Evolutionary conservation across 1,284 basidiomycete species (phyloP).

Genomic region (Vanrija sp.): DNA sequence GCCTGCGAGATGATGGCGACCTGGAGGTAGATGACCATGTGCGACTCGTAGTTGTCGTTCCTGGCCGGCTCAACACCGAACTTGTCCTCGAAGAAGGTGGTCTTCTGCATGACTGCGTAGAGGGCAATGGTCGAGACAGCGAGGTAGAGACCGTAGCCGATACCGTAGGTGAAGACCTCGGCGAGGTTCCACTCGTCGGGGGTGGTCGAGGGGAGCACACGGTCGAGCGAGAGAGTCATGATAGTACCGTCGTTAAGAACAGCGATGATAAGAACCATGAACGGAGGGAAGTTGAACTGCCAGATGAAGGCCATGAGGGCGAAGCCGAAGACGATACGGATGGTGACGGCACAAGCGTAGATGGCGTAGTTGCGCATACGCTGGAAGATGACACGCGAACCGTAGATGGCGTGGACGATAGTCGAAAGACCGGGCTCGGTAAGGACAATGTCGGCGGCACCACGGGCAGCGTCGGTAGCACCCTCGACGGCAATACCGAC

Average conservation of each 20-base stretch:
- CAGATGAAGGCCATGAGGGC: constrained; percentile 91
- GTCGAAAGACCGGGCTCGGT: constrained; percentile 94
- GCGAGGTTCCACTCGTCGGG: constrained; percentile 94
- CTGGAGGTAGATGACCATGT: constrained; percentile 67
- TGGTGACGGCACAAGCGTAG: constrained; percentile 90
- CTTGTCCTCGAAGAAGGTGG: constrained; percentile 81
- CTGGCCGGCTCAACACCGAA: constrained; percentile 63
- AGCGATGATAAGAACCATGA: constrained; percentile 98
- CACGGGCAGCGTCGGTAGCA: constrained; percentile 91
- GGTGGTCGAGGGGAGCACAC: constrained; percentile 85
- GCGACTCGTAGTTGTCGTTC: constrained; percentile 48
- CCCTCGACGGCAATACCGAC: constrained; percentile 97
- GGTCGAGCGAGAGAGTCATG: constrained; percentile 97
- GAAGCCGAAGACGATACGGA: constrained; percentile 98
- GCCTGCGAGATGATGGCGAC: constrained; percentile 98
- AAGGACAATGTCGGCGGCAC: constrained; percentile 91
- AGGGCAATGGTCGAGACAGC: constrained; percentile 81
- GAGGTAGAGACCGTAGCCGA: constrained; percentile 91
- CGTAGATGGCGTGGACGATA: constrained; percentile 93
- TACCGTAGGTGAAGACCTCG: constrained; percentile 92
- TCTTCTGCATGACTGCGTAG: constrained; percentile 79
- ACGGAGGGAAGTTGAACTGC: constrained; percentile 97
- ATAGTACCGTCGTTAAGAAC: constrained; percentile 97
- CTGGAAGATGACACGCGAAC: constrained; percentile 94
- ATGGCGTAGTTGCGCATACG: constrained; percentile 96